Conservation (phyloP, 305 asterid genomes). For the Fraxinus ornus region DNA sequence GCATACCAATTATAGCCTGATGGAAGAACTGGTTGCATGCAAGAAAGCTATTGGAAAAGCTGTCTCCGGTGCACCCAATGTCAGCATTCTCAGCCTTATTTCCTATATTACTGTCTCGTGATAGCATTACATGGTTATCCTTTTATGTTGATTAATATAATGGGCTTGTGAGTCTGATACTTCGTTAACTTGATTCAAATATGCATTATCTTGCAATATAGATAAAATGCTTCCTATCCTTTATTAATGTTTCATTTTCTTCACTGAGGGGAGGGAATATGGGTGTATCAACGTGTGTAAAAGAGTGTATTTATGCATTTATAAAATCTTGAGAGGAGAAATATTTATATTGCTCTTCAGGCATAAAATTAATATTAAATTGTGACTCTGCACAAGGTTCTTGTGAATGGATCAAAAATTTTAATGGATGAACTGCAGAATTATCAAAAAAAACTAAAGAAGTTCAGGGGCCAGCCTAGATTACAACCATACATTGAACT, state of each 20-base stretch:
- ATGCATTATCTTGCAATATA: background rate
- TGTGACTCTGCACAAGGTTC: background rate
- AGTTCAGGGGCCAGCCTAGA: background rate
- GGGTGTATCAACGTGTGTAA: background rate
- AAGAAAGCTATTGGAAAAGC: slow-evolving; percentile 78
- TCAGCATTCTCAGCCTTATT: slow-evolving; percentile 30
- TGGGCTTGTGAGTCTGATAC: background rate
- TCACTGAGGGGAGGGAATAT: background rate
- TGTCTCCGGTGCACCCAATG: slow-evolving; percentile 83
- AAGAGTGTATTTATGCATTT: background rate
- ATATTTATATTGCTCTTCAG: background rate
- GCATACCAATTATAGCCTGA: slow-evolving; percentile 91
- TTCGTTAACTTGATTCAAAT: background rate
- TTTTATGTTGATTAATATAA: background rate
- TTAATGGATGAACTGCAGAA: background rate
- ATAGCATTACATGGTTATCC: background rate
- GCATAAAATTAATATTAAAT: background rate
- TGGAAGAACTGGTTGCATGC: slow-evolving; percentile 91
- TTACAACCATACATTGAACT: background rate
- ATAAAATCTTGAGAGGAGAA: background rate
- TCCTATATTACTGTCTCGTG: background rate
- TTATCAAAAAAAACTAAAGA: background rate
- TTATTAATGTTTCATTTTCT: background rate
- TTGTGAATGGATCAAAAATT: background rate
- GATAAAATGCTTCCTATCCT: background rate